phyloP scores from a whole-genome alignment of 345 rosid genomes.

The Cardamine occulta region DNA sequence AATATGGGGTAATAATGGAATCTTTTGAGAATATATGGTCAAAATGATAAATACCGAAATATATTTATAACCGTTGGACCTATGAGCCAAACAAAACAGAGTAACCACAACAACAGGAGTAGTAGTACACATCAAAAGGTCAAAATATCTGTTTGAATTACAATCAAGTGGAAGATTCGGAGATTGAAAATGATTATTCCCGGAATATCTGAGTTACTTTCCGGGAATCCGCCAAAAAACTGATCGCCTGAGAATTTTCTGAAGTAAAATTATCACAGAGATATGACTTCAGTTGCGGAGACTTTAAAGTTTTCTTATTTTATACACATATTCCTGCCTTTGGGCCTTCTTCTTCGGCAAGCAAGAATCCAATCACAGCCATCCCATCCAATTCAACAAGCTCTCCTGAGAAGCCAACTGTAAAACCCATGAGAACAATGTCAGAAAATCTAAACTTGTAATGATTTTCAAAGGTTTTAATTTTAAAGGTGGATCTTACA shows the following conservation, averaged over 20 bases:
- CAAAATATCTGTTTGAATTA: slow-evolving; percentile 8
- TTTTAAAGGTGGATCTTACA: slow-evolving; percentile 52
- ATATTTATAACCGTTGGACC: slow-evolving; percentile 26
- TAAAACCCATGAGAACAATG: slow-evolving; percentile 43
- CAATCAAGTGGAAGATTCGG: slow-evolving; percentile 14
- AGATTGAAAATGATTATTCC: slow-evolving; percentile 19
- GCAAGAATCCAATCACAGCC: slow-evolving; percentile 45
- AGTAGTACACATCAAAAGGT: slow-evolving; percentile 4
- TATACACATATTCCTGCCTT: slow-evolving; percentile 26
- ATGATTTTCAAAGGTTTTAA: neutral
- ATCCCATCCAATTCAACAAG: slow-evolving; percentile 65
- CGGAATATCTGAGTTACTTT: neutral
- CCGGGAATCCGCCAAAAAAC: slow-evolving; percentile 30
- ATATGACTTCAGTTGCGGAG: slow-evolving; percentile 29
- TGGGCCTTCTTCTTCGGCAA: slow-evolving; percentile 1
- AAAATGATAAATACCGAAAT: neutral
- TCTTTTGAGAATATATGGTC: neutral
- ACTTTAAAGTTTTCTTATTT: slow-evolving; percentile 20
- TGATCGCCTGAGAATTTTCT: slow-evolving; percentile 4
- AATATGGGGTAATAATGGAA: neutral
- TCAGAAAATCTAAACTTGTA: slow-evolving; percentile 13
- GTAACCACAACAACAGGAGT: neutral
- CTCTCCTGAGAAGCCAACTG: slow-evolving; percentile 82
- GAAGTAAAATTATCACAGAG: slow-evolving; percentile 33
- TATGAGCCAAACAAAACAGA: slow-evolving; percentile 27